Evolutionary conservation across 2,329 filamentous ascomycete genomes (phyloP), one percentile per base, ranked within the genome.

Genomic region (Aureobasidium sp.): DNA sequence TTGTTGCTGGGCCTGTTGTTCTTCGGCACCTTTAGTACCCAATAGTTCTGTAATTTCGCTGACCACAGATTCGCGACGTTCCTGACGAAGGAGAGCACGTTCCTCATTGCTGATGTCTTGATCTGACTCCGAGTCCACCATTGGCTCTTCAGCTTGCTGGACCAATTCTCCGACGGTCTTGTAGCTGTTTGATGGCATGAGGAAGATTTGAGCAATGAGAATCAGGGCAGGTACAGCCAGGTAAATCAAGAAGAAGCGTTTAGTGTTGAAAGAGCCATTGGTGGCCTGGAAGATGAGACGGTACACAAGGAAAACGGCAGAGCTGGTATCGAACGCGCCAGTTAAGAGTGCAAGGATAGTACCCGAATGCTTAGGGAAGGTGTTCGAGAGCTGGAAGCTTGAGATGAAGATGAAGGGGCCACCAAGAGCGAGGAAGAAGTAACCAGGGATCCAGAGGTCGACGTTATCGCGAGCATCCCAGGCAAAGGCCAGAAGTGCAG

Each of bases 81-180:
- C 64, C 10, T 65, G 60, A 29, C 57, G 82, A 46, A 84, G 83
- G 32, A 82, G 82, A 34, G 80, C 76, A 15, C 82, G 80, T 60
- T 83, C 82, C 8, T 81, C 77, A 37, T 83, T 78, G 1, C 74
- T 72, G 24, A 83, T 79, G 0, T 82, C 78, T 64, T 85, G 82
- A 2, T 75, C 71, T 73, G 75, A 78, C 0, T 82, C 78, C 63
- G 86, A 82, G 2, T 75, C 71, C 73, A 75, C 52, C 71, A 65
- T 64, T 66, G 62, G 29, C 70, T 74, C 17, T 77, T 75, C 67
- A 17, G 85, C 87, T 70, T 90, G 83, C 62, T 86, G 83, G 6
- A 94, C 86, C 43, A 96, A 82, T 73, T 97, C 91, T 50, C 90
- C 89, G 0, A 92, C 84, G 0, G 77, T 80, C 68, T 81, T 79